Evolutionary conservation across 306 rosid species (phyloP).

Genomic region (Cercis canadensis): DNA sequence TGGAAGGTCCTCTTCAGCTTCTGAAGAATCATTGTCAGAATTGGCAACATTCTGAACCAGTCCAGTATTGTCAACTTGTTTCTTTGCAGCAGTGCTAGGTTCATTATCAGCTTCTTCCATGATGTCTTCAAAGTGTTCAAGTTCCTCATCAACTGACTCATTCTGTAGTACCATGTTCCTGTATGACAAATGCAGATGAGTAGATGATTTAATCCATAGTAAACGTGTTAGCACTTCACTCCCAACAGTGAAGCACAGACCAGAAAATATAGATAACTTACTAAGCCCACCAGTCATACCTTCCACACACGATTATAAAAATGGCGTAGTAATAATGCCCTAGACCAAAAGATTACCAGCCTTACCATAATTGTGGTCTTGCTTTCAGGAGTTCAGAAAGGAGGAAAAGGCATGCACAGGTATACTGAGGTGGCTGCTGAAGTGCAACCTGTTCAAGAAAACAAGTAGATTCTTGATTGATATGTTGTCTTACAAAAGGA

Average conservation of each 20-base stretch:
- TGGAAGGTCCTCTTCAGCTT: slow-evolving; percentile 60
- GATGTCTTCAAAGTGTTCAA: slow-evolving; percentile 92
- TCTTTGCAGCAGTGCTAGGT: slow-evolving; percentile 46
- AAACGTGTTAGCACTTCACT: slow-evolving; percentile 16
- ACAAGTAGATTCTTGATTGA: neutral
- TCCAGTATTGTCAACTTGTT: slow-evolving; percentile 37
- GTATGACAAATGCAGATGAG: slow-evolving; percentile 29
- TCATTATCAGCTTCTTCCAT: slow-evolving; percentile 62
- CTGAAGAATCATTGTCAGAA: slow-evolving; percentile 65
- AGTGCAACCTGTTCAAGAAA: slow-evolving; percentile 76
- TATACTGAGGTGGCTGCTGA: slow-evolving; percentile 94
- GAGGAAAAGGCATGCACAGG: slow-evolving; percentile 95
- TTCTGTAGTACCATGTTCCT: slow-evolving; percentile 85
- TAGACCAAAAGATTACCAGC: neutral
- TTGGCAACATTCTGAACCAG: slow-evolving; percentile 38
- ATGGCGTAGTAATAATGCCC: neutral
- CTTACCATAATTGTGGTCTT: slow-evolving; percentile 88
- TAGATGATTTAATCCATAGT: neutral
- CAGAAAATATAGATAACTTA: neutral
- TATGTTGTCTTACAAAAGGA: neutral
- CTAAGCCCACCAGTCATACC: neutral
- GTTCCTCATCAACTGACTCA: slow-evolving; percentile 80
- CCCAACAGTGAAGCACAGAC: neutral
- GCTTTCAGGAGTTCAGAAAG: slow-evolving; percentile 95
- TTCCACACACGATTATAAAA: slow-evolving; percentile 4